phyloP scores from a whole-genome alignment of 2,329 filamentous ascomycete genomes.

The Thermoascus crustaceus region DNA sequence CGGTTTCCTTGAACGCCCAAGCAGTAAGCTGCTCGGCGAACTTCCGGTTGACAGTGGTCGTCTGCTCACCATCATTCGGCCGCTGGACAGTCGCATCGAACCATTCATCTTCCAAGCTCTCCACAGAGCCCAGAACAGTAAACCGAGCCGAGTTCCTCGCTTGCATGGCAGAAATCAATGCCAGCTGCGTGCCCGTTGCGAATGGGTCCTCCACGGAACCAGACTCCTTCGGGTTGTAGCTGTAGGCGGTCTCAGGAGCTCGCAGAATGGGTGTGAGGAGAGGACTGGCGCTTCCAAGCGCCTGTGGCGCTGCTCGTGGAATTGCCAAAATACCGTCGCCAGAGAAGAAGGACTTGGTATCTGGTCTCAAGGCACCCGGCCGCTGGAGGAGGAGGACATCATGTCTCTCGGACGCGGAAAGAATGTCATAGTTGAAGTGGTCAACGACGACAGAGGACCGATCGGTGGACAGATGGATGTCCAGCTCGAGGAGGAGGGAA shows the following conservation, averaged over 20 bases:
- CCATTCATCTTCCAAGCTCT: conserved; percentile 83
- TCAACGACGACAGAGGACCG: conserved; percentile 81
- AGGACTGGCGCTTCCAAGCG: conserved; percentile 65
- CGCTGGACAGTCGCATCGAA: conserved; percentile 69
- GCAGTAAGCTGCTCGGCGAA: conserved; percentile 78
- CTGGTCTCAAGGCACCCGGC: conserved; percentile 57
- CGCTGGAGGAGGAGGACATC: conserved; percentile 75
- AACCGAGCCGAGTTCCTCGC: conserved; percentile 89
- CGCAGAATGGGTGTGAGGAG: conserved; percentile 74
- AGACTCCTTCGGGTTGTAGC: conserved; percentile 79
- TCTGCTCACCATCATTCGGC: conserved; percentile 44
- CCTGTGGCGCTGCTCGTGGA: conserved; percentile 71
- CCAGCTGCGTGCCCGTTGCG: conserved; percentile 73
- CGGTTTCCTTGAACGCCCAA: conserved; percentile 95
- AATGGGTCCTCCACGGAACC: conserved; percentile 71
- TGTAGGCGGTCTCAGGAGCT: conserved; percentile 79
- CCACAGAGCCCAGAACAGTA: conserved; percentile 73
- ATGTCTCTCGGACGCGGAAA: conserved; percentile 71
- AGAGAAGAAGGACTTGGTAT: conserved; percentile 69
- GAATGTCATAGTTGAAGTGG: conserved; percentile 86
- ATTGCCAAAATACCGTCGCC: conserved; percentile 67
- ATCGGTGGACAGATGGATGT: conserved; percentile 78
- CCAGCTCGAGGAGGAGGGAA: conserved; percentile 76
- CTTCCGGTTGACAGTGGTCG: conserved; percentile 67
- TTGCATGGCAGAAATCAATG: conserved; percentile 78